Evolutionary conservation across 148 eudicot genomes (phyloP).

Genomic region (Drosera capensis): DNA sequence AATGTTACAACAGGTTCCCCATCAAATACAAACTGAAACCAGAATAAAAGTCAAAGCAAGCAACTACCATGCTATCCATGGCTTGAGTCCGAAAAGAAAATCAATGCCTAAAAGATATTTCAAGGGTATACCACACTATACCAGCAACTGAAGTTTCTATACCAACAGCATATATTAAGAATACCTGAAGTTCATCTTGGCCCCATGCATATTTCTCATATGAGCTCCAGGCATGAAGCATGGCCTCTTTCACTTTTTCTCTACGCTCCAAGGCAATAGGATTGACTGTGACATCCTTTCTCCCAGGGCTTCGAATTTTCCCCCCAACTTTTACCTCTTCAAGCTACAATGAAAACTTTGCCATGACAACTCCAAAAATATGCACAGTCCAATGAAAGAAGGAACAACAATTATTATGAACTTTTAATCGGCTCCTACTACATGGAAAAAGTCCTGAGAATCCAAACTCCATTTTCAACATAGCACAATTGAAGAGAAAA

Average conservation of each 20-base stretch:
- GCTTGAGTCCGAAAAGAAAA: not conserved
- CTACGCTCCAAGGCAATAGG: slow-evolving; percentile 54
- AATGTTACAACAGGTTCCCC: too few relatives aligned
- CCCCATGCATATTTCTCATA: slow-evolving; percentile 99
- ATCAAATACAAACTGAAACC: too few relatives aligned
- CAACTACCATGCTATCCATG: too few relatives aligned
- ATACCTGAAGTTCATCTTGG: slow-evolving; percentile 94
- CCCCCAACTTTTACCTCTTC: slow-evolving; percentile 52
- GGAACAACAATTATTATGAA: too few relatives aligned
- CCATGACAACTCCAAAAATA: too few relatives aligned
- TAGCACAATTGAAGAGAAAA: too few relatives aligned
- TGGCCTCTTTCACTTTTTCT: slow-evolving; percentile 89
- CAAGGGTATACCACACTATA: not conserved
- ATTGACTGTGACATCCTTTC: slow-evolving; percentile 27
- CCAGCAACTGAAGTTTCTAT: not conserved
- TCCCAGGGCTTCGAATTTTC: slow-evolving; percentile 17
- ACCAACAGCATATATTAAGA: slow-evolving; percentile 2
- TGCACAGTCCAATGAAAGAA: too few relatives aligned
- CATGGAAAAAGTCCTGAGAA: too few relatives aligned
- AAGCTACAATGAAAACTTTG: slow-evolving; percentile 24
- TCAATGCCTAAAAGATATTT: not conserved
- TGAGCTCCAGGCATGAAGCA: slow-evolving; percentile 97
- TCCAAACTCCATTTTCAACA: too few relatives aligned
- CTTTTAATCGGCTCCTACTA: too few relatives aligned
- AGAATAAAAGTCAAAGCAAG: too few relatives aligned